A percentile compares a stretch with the other conserved stretches of the same genome.
Conservation (phyloP, 2,329 filamentous ascomycete genomes). For the Coniochaeta pulveracea region DNA sequence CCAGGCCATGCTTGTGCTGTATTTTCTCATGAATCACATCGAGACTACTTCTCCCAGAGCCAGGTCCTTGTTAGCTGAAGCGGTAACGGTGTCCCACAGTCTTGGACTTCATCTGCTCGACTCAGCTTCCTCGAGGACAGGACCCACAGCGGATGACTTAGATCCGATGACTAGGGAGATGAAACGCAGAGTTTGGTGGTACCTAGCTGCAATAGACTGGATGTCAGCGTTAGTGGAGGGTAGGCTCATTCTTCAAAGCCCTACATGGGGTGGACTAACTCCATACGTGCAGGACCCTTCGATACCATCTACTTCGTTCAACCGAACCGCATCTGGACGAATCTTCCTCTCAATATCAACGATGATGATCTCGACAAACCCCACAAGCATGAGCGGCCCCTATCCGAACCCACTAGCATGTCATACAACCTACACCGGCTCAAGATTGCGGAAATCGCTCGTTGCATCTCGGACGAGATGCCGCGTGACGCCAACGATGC, state of each 20-base stretch:
- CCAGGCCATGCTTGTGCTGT: conserved; percentile 1
- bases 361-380: conserved; percentile 1
- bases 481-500: not conserved
- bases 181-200: conserved; percentile 3
- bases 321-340: not conserved
- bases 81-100: conserved; percentile 1
- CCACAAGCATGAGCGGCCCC: not conserved
- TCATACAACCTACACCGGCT: conserved; percentile 1
- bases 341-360: not conserved
- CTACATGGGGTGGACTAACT: not conserved
- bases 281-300: not conserved
- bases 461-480: not conserved
- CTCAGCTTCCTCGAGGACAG: not conserved
- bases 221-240: conserved; percentile 1
- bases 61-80: not conserved
- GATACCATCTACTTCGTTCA: not conserved
- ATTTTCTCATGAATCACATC: conserved; percentile 1
- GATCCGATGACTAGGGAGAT: not conserved
- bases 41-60: not conserved
- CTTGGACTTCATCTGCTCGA: not conserved
- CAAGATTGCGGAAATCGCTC: conserved; percentile 1
- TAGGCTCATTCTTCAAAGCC: not conserved
- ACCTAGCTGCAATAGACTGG: conserved; percentile 1
- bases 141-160: too few relatives aligned
- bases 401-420: conserved; percentile 1